A percentile compares a stretch with the other conserved stretches of the same genome.
phyloP scores from a whole-genome alignment of 129 eudicot species.

The Lonicera japonica region DNA sequence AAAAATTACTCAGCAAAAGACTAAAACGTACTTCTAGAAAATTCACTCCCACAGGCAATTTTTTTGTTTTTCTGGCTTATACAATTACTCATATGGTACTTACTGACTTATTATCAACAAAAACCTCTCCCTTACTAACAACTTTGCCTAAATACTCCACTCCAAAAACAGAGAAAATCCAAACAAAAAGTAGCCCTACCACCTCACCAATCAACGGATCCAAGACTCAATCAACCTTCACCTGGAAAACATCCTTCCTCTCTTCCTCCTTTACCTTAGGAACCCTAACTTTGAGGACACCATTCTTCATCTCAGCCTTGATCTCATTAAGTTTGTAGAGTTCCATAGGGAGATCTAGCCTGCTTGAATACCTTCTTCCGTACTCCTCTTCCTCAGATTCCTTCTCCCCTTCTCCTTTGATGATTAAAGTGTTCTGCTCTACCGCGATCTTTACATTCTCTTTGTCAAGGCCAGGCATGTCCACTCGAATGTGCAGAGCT shows the following conservation, averaged over 20 bases:
- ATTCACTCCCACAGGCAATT: no score
- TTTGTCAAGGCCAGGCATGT: constrained; percentile 78
- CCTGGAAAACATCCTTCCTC: constrained; percentile 43
- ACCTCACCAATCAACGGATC: no score
- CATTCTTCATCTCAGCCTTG: constrained; percentile 80
- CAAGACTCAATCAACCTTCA: not conserved
- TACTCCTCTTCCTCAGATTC: constrained; percentile 36
- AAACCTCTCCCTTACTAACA: no score
- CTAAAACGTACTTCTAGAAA: no score
- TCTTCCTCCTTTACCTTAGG: constrained; percentile 64
- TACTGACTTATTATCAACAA: no score
- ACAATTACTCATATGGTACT: no score
- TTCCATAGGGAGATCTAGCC: constrained; percentile 45
- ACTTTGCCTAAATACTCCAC: no score
- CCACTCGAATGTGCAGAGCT: constrained; percentile 34
- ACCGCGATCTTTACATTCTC: constrained; percentile 62
- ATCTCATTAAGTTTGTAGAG: constrained; percentile 43
- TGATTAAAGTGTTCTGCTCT: constrained; percentile 46
- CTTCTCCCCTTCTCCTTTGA: constrained; percentile 47
- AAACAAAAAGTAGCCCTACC: no score
- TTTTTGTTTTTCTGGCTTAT: no score
- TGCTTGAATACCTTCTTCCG: constrained; percentile 41
- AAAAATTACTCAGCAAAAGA: no score
- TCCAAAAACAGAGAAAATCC: no score
- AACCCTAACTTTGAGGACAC: constrained; percentile 50